A percentile compares a stretch with the other conserved stretches of the same genome.
Evolutionary conservation across 768 basidiomycete species (phyloP).

Genomic region (Lyophyllum atratum): DNA sequence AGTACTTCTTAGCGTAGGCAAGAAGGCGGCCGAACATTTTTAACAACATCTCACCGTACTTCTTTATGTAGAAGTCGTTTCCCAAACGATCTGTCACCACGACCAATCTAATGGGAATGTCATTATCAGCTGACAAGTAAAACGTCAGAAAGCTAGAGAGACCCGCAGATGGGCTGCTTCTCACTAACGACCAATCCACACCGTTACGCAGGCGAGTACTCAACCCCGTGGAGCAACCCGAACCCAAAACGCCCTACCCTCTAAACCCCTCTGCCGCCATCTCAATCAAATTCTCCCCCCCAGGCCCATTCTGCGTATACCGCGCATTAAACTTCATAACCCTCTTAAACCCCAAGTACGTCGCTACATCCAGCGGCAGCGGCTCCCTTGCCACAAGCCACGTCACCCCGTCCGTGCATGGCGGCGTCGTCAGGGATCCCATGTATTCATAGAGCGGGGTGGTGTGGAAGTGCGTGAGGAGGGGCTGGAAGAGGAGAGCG

Average conservation of each 20-base stretch:
- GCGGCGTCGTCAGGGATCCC: conserved; percentile 12
- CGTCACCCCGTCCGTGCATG: conserved; percentile 6
- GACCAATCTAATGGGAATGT: no score
- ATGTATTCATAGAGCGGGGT: neutral
- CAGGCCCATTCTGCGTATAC: conserved; percentile 6
- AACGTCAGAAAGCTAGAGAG: no score
- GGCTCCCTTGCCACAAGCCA: conserved; percentile 3
- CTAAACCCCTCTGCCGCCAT: neutral
- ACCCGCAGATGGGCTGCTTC: no score
- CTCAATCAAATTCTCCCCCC: conserved; percentile 7
- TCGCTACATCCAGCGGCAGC: neutral
- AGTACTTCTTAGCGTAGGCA: no score
- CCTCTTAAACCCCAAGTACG: conserved; percentile 4
- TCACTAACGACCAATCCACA: no score
- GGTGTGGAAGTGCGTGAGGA: neutral
- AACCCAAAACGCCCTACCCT: neutral
- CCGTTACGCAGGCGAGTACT: no score
- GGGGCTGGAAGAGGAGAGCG: neutral
- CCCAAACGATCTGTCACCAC: no score
- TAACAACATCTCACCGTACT: no score
- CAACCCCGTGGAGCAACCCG: no score
- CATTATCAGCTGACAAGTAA: no score
- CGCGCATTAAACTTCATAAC: conserved; percentile 10
- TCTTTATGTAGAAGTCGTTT: no score
- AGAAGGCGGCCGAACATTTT: no score